Evolutionary conservation across 2,329 filamentous ascomycete genomes (phyloP).

Genomic region (Drechslerella stenobrocha): DNA sequence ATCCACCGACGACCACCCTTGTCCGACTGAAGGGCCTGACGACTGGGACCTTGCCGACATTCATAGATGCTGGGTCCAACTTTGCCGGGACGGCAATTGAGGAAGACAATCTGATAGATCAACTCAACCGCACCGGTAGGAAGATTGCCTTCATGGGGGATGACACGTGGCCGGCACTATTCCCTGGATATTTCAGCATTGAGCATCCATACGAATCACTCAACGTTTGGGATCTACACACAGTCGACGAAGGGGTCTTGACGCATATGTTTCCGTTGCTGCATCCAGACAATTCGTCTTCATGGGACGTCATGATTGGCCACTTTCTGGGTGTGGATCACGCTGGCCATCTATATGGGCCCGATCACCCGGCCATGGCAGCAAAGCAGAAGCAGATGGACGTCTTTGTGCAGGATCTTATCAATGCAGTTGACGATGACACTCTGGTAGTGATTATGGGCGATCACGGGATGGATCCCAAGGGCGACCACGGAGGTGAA

Average conservation of each 20-base stretch:
- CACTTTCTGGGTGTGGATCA: conserved; percentile 96
- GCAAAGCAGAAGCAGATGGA: conserved; percentile 93
- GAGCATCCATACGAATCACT: conserved; percentile 93
- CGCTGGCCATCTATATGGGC: conserved; percentile 93
- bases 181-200: conserved; percentile 90
- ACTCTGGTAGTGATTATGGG: conserved; percentile 95
- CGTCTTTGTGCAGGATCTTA: conserved; percentile 71
- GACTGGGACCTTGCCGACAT: conserved; percentile 91
- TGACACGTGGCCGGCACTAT: conserved; percentile 93
- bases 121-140: conserved; percentile 68
- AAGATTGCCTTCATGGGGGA: conserved; percentile 93
- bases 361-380: conserved; percentile 87
- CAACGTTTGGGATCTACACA: conserved; percentile 97
- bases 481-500: conserved; percentile 97
- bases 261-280: conserved; percentile 87
- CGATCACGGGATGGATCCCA: conserved; percentile 97
- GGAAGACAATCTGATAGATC: conserved; percentile 77
- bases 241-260: conserved; percentile 90
- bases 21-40: conserved; percentile 92
- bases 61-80: conserved; percentile 90
- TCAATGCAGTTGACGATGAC: conserved; percentile 73
- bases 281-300: conserved; percentile 64
- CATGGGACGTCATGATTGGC: conserved; percentile 94
- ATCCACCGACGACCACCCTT: conserved; percentile 90
- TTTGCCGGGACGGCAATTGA: conserved; percentile 95